Percentiles rank a stretch among this genome's conserved stretches.
These are phyloP conservation scores for Mycena crocata DNA, from an alignment of 768 basidiomycete species.

Conservation along the genomic window DNA sequence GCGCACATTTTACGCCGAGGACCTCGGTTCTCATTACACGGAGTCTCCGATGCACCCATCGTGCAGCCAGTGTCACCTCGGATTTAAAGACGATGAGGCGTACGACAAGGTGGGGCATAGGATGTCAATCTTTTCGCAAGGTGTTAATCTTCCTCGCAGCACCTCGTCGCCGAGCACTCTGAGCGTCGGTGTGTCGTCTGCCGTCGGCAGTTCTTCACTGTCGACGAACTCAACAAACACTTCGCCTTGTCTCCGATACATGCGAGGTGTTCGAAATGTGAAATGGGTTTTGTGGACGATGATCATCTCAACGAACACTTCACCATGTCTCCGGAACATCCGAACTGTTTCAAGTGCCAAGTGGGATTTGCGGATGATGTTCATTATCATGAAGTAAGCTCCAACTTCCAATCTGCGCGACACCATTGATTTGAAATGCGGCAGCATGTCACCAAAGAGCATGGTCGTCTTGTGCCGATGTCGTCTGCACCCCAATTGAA, in stretches of 20 bases:
- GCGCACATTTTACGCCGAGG: constrained; percentile 45
- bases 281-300: constrained; percentile 54
- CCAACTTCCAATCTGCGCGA: neutral
- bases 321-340: neutral
- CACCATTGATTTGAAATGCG: neutral
- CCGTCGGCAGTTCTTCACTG: constrained; percentile 52
- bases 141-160: constrained; percentile 41
- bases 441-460: neutral
- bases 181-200: constrained; percentile 50
- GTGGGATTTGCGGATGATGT: too few relatives aligned
- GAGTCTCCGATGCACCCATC: constrained; percentile 51
- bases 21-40: constrained; percentile 53
- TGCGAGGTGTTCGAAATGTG: constrained; percentile 57
- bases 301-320: constrained; percentile 51
- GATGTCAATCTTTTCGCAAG: neutral
- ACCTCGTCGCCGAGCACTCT: constrained; percentile 50
- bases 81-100: constrained; percentile 46
- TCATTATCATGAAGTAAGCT: neutral
- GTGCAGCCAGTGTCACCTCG: constrained; percentile 46
- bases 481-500: neutral
- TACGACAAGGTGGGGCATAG: constrained; percentile 44
- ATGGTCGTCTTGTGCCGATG: neutral
- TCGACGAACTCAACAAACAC: constrained; percentile 52
- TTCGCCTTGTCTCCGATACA: constrained; percentile 55
- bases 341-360: too few relatives aligned